Conservation (phyloP, 768 basidiomycete species). For the Melanogaster broomeanus region DNA sequence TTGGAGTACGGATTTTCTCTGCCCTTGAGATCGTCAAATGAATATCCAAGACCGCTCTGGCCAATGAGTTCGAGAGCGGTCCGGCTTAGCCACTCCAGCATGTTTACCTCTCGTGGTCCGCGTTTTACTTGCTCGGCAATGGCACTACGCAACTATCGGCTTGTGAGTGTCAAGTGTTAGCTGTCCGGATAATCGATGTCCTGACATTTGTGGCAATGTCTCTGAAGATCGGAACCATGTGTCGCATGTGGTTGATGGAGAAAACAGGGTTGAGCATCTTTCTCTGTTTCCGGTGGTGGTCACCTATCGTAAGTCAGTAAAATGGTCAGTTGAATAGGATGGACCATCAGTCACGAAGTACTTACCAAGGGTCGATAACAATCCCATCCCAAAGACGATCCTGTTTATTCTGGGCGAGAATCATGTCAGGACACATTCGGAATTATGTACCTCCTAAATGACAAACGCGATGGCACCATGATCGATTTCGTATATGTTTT, state of each 20-base stretch:
- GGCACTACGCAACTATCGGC: too few species aligned
- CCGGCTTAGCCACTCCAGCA: too few species aligned
- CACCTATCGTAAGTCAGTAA: slow-evolving; percentile 25
- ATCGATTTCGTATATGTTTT: slow-evolving; percentile 50
- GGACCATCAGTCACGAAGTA: slow-evolving; percentile 11
- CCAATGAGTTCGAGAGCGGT: slow-evolving; percentile 47
- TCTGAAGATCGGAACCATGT: slow-evolving; percentile 46
- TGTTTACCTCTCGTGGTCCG: too few species aligned
- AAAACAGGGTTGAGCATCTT: slow-evolving; percentile 52
- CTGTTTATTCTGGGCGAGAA: slow-evolving; percentile 39
- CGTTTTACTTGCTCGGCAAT: too few species aligned
- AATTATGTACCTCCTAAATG: too few species aligned
- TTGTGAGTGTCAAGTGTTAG: too few species aligned
- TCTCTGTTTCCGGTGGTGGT: too few species aligned
- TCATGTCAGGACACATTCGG: too few species aligned
- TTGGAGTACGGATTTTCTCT: neutral
- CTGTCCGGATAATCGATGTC: too few species aligned
- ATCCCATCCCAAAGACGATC: slow-evolving; percentile 43
- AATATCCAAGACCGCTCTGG: slow-evolving; percentile 43
- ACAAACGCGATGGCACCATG: slow-evolving; percentile 46
- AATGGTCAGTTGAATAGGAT: neutral
- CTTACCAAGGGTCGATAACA: slow-evolving; percentile 48
- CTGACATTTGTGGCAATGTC: slow-evolving; percentile 46
- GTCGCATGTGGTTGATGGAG: slow-evolving; percentile 45
- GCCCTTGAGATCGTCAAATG: slow-evolving; percentile 31